phyloP scores from a whole-genome alignment of 805 yeast species.

The Lipomyces anomalus region DNA sequence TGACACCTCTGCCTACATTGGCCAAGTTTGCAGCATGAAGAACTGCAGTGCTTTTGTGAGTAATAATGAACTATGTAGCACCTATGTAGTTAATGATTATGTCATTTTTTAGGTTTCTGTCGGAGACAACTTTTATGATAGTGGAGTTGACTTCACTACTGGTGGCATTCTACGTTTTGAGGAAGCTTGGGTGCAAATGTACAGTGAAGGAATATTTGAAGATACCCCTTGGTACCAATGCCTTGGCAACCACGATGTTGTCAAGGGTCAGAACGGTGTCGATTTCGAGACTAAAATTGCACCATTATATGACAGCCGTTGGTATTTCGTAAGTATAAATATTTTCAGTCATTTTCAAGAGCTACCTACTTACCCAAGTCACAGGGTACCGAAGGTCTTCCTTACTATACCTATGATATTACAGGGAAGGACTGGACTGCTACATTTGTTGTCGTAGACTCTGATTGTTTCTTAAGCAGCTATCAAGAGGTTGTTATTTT shows the following conservation, averaged over 20 bases:
- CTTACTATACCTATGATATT: not conserved
- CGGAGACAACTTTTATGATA: conserved; percentile 1
- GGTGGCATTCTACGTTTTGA: not conserved
- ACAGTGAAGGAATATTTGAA: not conserved
- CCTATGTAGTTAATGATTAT: not conserved
- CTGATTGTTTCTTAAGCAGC: not conserved
- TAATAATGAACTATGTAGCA: too few relatives aligned
- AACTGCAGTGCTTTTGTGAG: too few relatives aligned
- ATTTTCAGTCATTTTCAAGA: too few relatives aligned
- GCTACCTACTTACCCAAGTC: too few relatives aligned
- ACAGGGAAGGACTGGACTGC: not conserved
- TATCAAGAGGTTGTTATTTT: conserved; percentile 1
- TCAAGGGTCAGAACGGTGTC: conserved; percentile 1
- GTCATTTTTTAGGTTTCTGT: not conserved
- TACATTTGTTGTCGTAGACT: not conserved
- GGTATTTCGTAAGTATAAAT: not conserved
- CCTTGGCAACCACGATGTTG: conserved; percentile 1
- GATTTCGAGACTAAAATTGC: not conserved
- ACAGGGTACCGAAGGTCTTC: not conserved
- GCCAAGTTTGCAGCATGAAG: too few relatives aligned
- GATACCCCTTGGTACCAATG: conserved; percentile 1
- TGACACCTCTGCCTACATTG: too few relatives aligned
- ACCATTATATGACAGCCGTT: not conserved
- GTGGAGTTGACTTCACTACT: not conserved
- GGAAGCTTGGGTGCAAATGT: conserved; percentile 1